phyloP scores from a whole-genome alignment of 768 basidiomycete species.

The Pleurotus cornucopiae region DNA sequence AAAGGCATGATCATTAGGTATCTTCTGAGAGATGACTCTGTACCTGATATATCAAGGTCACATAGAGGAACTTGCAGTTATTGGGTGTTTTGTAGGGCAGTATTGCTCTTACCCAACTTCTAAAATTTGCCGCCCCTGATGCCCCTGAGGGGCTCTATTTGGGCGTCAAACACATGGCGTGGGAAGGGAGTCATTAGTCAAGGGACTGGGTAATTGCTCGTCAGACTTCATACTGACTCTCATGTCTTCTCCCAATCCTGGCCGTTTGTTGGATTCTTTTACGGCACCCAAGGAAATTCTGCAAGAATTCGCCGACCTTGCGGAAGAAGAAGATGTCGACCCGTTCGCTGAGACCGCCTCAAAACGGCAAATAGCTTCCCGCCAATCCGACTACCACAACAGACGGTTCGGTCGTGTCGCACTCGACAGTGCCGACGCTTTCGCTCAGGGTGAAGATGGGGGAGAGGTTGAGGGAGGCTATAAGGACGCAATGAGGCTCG shows the following conservation, averaged over 20 bases:
- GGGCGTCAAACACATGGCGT: too few species aligned
- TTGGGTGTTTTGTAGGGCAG: too few species aligned
- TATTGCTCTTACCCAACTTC: too few species aligned
- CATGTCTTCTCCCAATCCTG: slow-evolving; percentile 53
- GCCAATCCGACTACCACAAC: slow-evolving; percentile 94
- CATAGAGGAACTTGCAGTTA: too few species aligned
- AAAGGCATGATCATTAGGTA: too few species aligned
- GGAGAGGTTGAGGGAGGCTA: slow-evolving; percentile 81
- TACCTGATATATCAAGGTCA: too few species aligned
- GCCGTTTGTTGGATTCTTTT: slow-evolving; percentile 83
- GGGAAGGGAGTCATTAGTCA: too few species aligned
- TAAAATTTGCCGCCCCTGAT: too few species aligned
- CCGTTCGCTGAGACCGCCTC: slow-evolving; percentile 91
- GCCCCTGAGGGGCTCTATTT: too few species aligned
- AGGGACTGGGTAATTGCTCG: too few species aligned
- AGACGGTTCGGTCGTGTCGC: slow-evolving; percentile 84
- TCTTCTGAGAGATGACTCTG: too few species aligned
- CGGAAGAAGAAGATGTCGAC: slow-evolving; percentile 90
- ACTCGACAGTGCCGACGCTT: slow-evolving; percentile 78
- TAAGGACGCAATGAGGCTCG: slow-evolving; percentile 92
- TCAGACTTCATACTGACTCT: too few species aligned
- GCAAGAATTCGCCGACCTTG: slow-evolving; percentile 89
- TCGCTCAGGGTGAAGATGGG: slow-evolving; percentile 63
- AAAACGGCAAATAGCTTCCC: slow-evolving; percentile 87
- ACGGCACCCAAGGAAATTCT: slow-evolving; percentile 92